Percentiles rank a stretch among this genome's conserved stretches.
phyloP scores from a whole-genome alignment of 371 early-diverging fungal species.

The Mortierella sp. region DNA sequence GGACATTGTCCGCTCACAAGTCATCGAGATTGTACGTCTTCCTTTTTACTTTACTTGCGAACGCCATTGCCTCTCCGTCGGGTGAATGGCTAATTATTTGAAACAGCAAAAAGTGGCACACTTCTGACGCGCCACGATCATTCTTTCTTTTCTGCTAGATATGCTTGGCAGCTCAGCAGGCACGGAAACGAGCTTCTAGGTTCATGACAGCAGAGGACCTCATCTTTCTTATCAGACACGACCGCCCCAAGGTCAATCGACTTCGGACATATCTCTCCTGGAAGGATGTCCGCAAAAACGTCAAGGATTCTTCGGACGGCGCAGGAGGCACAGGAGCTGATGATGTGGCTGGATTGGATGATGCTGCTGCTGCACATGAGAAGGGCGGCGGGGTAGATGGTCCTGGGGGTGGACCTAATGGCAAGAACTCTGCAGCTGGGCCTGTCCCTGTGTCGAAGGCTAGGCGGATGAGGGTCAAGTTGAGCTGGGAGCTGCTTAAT shows the following conservation, averaged over 20 bases:
- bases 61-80: no score
- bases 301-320: slow-evolving; percentile 73
- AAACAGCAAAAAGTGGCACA: background rate
- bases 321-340: slow-evolving; percentile 65
- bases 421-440: slow-evolving; percentile 69
- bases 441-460: slow-evolving; percentile 47
- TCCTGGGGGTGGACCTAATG: slow-evolving; percentile 66
- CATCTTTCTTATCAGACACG: slow-evolving; percentile 96
- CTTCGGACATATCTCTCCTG: slow-evolving; percentile 92
- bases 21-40: slow-evolving; percentile 87
- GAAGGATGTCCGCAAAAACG: slow-evolving; percentile 97
- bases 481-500: slow-evolving; percentile 93
- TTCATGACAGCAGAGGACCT: slow-evolving; percentile 92
- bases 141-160: slow-evolving; percentile 62
- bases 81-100: background rate
- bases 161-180: slow-evolving; percentile 89
- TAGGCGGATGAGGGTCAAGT: slow-evolving; percentile 82
- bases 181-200: slow-evolving; percentile 86
- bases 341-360: slow-evolving; percentile 64
- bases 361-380: slow-evolving; percentile 78
- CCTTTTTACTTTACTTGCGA: background rate
- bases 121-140: background rate
- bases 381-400: slow-evolving; percentile 36
- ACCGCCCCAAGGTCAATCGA: slow-evolving; percentile 92
- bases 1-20: slow-evolving; percentile 96